A percentile compares a stretch with the other conserved stretches of the same genome.
Evolutionary conservation across 257 asterid species (phyloP).

Genomic region (Ajuga chamaepitys): DNA sequence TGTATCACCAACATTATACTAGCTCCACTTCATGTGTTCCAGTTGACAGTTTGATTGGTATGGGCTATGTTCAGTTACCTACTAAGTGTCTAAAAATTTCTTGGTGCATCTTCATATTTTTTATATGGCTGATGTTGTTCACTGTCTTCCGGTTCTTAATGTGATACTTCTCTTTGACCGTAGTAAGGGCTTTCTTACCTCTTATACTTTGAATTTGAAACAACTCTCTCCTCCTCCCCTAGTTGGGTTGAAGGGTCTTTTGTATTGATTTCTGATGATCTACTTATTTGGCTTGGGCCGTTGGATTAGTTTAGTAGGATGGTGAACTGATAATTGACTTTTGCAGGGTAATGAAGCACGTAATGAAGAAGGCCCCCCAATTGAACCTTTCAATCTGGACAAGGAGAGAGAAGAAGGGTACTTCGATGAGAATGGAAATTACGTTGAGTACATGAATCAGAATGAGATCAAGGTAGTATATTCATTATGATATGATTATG

Average conservation of each 20-base stretch:
- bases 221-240: background rate
- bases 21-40: background rate
- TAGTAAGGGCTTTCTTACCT: background rate
- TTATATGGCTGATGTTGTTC: background rate
- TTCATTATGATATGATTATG: background rate
- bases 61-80: background rate
- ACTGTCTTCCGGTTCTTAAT: background rate
- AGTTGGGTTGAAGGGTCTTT: background rate
- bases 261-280: background rate
- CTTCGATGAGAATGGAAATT: conserved; percentile 86
- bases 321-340: conserved; percentile 6
- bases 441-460: conserved; percentile 60
- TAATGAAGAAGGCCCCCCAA: conserved; percentile 60
- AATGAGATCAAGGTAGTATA: conserved; percentile 66
- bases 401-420: conserved; percentile 95
- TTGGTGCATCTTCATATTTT: background rate
- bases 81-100: background rate
- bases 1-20: background rate
- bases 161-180: background rate
- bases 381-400: conserved; percentile 83
- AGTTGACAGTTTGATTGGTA: background rate
- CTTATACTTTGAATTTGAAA: background rate
- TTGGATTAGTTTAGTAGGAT: conserved; percentile 1
- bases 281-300: background rate
- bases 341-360: conserved; percentile 72